Conservation (phyloP, 1,284 basidiomycete species). For the Ustilago xerochloae region DNA sequence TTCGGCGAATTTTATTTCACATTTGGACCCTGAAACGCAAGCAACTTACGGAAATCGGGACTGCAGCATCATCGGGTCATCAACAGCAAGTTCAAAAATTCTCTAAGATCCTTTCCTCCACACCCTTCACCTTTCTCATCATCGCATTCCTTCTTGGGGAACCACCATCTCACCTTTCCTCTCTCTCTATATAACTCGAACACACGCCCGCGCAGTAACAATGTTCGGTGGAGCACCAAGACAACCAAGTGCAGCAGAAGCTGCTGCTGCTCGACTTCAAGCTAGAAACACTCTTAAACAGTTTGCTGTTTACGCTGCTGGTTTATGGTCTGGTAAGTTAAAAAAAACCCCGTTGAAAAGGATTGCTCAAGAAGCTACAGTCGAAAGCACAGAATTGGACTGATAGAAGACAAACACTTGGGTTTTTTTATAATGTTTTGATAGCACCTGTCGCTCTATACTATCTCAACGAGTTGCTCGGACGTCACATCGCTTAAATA, state of each 20-base stretch:
- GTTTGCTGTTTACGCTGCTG: slow-evolving; percentile 37
- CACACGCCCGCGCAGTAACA: neutral
- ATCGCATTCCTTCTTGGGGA: neutral
- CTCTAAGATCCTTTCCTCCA: neutral
- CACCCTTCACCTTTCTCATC: neutral
- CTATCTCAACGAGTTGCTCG: slow-evolving; percentile 48
- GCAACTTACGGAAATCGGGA: neutral
- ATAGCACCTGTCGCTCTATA: slow-evolving; percentile 45
- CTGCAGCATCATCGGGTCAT: too few relatives aligned
- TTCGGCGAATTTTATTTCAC: slow-evolving; percentile 17
- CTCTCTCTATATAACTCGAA: neutral
- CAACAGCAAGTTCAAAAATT: neutral
- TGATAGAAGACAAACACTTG: neutral
- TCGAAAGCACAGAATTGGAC: too few relatives aligned
- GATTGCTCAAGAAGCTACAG: too few relatives aligned
- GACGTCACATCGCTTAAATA: slow-evolving; percentile 42
- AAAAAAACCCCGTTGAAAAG: too few relatives aligned
- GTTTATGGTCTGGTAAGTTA: slow-evolving; percentile 48
- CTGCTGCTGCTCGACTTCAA: slow-evolving; percentile 32
- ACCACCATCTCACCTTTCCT: neutral
- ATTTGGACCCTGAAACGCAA: slow-evolving; percentile 18
- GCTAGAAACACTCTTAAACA: slow-evolving; percentile 29
- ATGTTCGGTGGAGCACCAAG: slow-evolving; percentile 51
- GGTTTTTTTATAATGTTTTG: too few relatives aligned
- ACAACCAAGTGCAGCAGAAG: slow-evolving; percentile 32